Base-by-base conservation (phyloP, 306 rosid genomes). In the Dalbergia oliveri region DNA sequence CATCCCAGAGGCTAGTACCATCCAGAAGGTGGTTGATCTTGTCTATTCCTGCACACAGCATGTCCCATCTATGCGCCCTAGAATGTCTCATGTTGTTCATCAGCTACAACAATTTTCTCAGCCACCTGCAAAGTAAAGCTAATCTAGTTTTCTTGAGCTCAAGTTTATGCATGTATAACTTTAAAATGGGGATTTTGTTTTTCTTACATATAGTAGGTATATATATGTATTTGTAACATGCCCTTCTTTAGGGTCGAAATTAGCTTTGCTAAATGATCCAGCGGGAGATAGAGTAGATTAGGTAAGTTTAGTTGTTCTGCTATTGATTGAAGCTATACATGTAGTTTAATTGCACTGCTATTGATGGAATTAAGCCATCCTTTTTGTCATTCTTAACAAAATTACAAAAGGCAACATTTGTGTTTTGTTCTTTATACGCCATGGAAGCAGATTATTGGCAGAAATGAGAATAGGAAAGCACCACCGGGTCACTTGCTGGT, bases 81-180 rank as follows among this genome's bases (percentile, higher is more conserved):
- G 99, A 85, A 95, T 93, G 99, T 95, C 99, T 16, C 99, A 95
- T 54, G 96, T 95, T 82, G 99, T 95, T 81, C 99, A 91, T 87
- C 99, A 95, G 86, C 80, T 94, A 63, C 98, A 94, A 71, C 98
- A 91, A 84, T 77, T 91, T 69, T 86, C 91, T 5, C 90, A 85
- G 81, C 85, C 91, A 37, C 87, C 89, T 44, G 66, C 61, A 37
- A 92, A 88, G 83, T 90, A 59, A 80, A 80, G 76, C 76, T 63
- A 73, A 77, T 68, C 21, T 59, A 69, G 34, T 34, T 37, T 18
- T 64, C 41, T 70, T 73, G 43, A 60, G 68, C 12, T 60, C 72
- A 15, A 14, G 37, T 39, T 64, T 83, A 69, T 79, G 67, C 73
- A 68, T 73, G 13, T 59, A 23, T 41, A 67, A 50, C 80, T 66